Conservation (phyloP, 116 monocot species). For the Papilionanthe hybrid region DNA sequence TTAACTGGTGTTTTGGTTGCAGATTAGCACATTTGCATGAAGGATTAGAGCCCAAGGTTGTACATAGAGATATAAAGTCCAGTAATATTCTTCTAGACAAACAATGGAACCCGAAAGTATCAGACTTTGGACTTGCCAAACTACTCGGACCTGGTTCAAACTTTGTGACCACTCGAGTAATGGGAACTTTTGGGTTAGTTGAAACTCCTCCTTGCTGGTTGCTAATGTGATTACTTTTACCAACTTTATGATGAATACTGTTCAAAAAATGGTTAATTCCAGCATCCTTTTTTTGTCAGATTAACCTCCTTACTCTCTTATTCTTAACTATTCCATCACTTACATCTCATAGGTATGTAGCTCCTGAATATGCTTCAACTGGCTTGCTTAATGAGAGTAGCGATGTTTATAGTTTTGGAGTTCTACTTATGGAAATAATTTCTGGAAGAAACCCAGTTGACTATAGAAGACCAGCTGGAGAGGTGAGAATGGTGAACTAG, state of each 20-base stretch:
- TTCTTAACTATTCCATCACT: neutral
- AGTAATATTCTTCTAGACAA: constrained; percentile 92
- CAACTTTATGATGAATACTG: neutral
- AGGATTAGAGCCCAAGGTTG: constrained; percentile 92
- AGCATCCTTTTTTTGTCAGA: neutral
- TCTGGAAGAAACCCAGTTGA: constrained; percentile 82
- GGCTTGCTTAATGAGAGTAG: constrained; percentile 81
- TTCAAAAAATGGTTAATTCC: neutral
- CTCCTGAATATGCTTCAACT: constrained; percentile 91
- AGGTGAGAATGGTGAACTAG: constrained; percentile 30
- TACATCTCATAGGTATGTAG: constrained; percentile 53
- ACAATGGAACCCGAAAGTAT: constrained; percentile 81
- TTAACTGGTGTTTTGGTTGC: constrained; percentile 17
- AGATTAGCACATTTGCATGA: constrained; percentile 89
- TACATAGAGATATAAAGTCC: constrained; percentile 89
- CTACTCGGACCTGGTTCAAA: constrained; percentile 69
- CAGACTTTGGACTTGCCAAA: constrained; percentile 92
- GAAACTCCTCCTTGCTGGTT: neutral
- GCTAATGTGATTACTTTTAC: neutral
- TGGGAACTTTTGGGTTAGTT: constrained; percentile 91
- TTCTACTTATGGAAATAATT: constrained; percentile 82
- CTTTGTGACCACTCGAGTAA: constrained; percentile 84
- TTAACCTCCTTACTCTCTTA: neutral
- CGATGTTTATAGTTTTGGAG: constrained; percentile 88
- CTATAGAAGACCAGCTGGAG: constrained; percentile 53